Evolutionary conservation across 2,329 filamentous ascomycete genomes (phyloP), one percentile per base, ranked within the genome.

Genomic region (Pyricularia pennisetigena): DNA sequence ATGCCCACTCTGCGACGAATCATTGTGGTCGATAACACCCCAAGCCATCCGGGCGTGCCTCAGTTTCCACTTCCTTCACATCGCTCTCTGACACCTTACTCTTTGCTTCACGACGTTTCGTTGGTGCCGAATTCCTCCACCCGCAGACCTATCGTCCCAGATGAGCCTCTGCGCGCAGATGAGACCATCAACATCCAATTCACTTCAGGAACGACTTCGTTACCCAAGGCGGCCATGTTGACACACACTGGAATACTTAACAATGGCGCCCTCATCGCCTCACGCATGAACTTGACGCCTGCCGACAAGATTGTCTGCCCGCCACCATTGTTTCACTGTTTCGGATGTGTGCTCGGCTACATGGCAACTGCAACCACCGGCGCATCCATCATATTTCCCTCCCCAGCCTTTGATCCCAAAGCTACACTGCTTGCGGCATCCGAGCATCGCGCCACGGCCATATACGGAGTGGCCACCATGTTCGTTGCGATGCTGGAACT

Each of bases 171-270:
- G 1, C 72, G 81, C 20, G 82, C 88, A 0, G 77, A 86, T 70
- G 94, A 98, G 66, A 88, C 90, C 2, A 89, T 96, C 72, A 98
- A 97, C 76, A 97, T 98, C 71, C 94, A 98, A 77, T 98, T 98
- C 80, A 99, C 95, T 0, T 94, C 90, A 0, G 95, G 94, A n/a
- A 98, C 95, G 0, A 98, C 95, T 0, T 92, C 91, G 0, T 83
- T 86, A 74, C 94, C 94, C 26, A 98, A 98, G 79, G 95, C 95
- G 0, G 94, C 94, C 1, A 96, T 93, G 81, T 85, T 99, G 35
- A 89, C 87, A 0, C 94, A 98, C 79, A 85, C 84, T 3, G 89
- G 86, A n/a, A 94, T 98, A 71, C 83, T 99, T 70, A 99, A 98
- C 79, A 98, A 98, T 75, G 95, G 94, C 35, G 83, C 85, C 30